These are phyloP conservation scores for Moniliophthora roreri DNA, from an alignment of 1,284 basidiomycete species.

Conservation along the genomic window DNA sequence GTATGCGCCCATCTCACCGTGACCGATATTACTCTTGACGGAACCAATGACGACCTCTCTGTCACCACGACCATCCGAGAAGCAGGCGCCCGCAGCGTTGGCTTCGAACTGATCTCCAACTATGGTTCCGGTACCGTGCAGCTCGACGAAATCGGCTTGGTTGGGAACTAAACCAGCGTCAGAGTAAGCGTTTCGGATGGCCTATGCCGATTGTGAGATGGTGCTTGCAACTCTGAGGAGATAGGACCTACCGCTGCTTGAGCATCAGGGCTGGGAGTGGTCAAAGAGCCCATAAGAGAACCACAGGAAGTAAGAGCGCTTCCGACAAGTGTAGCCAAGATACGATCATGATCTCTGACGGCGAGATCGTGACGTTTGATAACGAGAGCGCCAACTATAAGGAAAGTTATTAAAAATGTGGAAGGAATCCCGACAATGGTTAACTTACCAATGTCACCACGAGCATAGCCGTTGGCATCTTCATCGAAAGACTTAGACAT, in stretches of 20 bases:
- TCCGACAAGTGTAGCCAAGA: slow-evolving; percentile 2
- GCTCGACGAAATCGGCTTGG: slow-evolving; percentile 2
- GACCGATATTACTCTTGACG: slow-evolving; percentile 6
- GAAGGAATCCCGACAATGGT: too few species aligned
- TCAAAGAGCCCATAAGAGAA: slow-evolving; percentile 3
- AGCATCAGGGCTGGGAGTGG: slow-evolving; percentile 1
- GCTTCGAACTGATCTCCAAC: slow-evolving; percentile 1
- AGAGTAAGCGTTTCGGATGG: not conserved
- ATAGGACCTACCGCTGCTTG: not conserved
- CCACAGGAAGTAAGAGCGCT: not conserved
- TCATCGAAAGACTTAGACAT: slow-evolving; percentile 6
- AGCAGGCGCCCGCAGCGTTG: slow-evolving; percentile 1
- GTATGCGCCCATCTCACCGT: slow-evolving; percentile 7
- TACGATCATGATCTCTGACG: not conserved
- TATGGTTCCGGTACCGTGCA: slow-evolving; percentile 1
- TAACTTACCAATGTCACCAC: not conserved
- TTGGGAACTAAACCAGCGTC: not conserved
- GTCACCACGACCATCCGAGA: not conserved
- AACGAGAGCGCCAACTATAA: not conserved
- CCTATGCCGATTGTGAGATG: not conserved
- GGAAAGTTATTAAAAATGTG: not conserved
- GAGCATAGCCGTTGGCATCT: slow-evolving; percentile 3
- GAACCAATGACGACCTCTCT: slow-evolving; percentile 5
- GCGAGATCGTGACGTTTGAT: slow-evolving; percentile 3
- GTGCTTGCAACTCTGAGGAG: not conserved